These are phyloP conservation scores for Hysterangium stoloniferum DNA, from an alignment of 768 basidiomycete genomes.

Conservation along the genomic window DNA sequence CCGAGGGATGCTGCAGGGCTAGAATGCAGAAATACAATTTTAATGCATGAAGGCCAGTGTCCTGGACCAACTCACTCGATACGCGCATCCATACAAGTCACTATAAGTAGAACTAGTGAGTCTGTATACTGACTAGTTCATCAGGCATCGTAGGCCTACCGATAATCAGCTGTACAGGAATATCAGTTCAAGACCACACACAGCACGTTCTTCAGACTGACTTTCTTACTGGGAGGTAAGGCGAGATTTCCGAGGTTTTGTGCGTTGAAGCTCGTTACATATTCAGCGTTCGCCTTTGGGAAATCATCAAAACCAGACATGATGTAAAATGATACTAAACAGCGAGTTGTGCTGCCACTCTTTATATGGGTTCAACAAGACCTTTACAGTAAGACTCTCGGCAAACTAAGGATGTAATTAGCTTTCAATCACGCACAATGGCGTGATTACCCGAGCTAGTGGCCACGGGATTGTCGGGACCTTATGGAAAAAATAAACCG, in stretches of 20 bases:
- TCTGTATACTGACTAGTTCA: not conserved
- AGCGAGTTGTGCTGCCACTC: not conserved
- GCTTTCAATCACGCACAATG: too few relatives aligned
- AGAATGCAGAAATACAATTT: not conserved
- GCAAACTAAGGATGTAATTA: too few relatives aligned
- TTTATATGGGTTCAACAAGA: not conserved
- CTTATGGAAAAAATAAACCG: too few relatives aligned
- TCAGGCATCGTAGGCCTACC: conserved; percentile 4
- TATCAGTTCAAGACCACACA: not conserved
- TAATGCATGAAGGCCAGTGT: conserved; percentile 5
- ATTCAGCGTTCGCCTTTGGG: conserved; percentile 33
- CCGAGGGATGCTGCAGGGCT: conserved; percentile 55
- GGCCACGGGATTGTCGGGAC: too few relatives aligned
- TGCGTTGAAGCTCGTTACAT: conserved; percentile 38
- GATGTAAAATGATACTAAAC: not conserved
- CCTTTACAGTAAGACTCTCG: too few relatives aligned
- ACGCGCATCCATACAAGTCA: conserved; percentile 72
- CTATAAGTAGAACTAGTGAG: conserved; percentile 21
- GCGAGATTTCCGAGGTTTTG: conserved; percentile 30
- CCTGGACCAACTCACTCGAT: conserved; percentile 39
- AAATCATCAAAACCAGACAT: conserved; percentile 2
- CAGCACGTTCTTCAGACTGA: not conserved
- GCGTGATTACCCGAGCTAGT: too few relatives aligned
- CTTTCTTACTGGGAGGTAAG: conserved; percentile 35
- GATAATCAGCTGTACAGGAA: conserved; percentile 28